Base-by-base conservation (phyloP, 2,329 filamentous ascomycete species). In the Trichophyton benhamiae region DNA sequence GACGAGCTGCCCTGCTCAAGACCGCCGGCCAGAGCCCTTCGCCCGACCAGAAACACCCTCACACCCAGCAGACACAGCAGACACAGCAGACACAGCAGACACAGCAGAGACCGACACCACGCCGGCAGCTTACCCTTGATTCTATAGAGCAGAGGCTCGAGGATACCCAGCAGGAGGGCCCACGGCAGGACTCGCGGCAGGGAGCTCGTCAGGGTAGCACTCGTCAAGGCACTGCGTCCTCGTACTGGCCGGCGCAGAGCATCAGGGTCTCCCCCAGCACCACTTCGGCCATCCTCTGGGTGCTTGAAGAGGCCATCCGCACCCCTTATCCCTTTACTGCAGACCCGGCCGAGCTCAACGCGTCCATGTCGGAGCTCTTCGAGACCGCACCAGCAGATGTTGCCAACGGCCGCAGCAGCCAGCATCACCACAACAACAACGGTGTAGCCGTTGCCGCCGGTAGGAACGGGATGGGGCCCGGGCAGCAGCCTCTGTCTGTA, bases 231-330 rank as follows among this genome's bases (percentile, higher is more conserved):
- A 53, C 74, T 71, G 67, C 79, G 70, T 71, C 33, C 33, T 38
- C 82, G 72, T 76, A 82, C 76, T 72, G 82, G 82, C 73, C 82
- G 74, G 68, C 67, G 60, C 71, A 75, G 62, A 75, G 71, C 9
- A 75, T 71, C 64, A 85, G 84, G 69, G 86, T 96, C 73, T 96
- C 91, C 57, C 87, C 84, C 68, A 85, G 88, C 66, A 96, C 90
- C 55, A 88, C 89, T 66, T 89, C 88, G 73, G 92, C 94, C 42
- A 91, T 99, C 72, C 86, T 95, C 68, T 97, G 88, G 79, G 85
- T 91, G 42, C 83, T 97, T 62, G 91, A 97, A 78, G 90, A 95
- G 78, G 90, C 89, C 42, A 82, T 97, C 67, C 87, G 91, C 53
- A 83, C 87, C 55, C 91, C 92, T 1, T 83, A 90, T 66, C 79